A percentile compares a stretch with the other conserved stretches of the same genome.
Conservation (phyloP, 1,284 basidiomycete species). For the Melampsora americana region DNA sequence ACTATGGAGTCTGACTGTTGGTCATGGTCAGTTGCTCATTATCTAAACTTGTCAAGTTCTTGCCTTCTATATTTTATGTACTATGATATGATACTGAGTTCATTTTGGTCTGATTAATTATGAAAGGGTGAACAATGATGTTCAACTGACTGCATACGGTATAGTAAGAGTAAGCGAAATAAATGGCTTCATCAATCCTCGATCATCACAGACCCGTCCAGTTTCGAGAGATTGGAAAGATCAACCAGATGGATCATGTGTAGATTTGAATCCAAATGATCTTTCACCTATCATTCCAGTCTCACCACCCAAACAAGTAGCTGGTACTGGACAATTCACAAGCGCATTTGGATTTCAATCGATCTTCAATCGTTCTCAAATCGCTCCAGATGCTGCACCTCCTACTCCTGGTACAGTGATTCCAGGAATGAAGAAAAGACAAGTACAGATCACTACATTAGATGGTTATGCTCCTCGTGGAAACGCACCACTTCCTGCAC, state of each 20-base stretch:
- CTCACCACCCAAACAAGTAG: constrained; percentile 12
- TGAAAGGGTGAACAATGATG: constrained; percentile 9
- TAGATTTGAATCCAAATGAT: constrained; percentile 15
- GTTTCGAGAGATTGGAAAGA: constrained; percentile 21
- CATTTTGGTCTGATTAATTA: not conserved
- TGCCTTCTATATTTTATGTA: not conserved
- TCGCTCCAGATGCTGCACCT: constrained; percentile 1
- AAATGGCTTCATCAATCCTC: not conserved
- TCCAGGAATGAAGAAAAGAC: not conserved
- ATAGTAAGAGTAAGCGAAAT: not conserved
- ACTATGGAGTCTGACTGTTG: constrained; percentile 36
- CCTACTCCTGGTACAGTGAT: not conserved
- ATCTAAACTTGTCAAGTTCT: too few relatives aligned
- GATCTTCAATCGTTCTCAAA: not conserved
- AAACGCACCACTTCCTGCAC: not conserved
- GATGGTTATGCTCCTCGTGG: not conserved
- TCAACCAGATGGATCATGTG: constrained; percentile 7
- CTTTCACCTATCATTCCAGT: constrained; percentile 25
- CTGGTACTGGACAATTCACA: constrained; percentile 21
- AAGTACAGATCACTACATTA: not conserved
- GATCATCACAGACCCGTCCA: not conserved
- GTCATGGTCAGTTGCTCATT: not conserved
- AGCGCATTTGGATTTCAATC: constrained; percentile 31
- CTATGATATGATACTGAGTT: not conserved
- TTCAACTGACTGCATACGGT: constrained; percentile 2